These are phyloP conservation scores for Polyporus arcularius DNA, from an alignment of 768 basidiomycete genomes.

Conservation along the genomic window DNA sequence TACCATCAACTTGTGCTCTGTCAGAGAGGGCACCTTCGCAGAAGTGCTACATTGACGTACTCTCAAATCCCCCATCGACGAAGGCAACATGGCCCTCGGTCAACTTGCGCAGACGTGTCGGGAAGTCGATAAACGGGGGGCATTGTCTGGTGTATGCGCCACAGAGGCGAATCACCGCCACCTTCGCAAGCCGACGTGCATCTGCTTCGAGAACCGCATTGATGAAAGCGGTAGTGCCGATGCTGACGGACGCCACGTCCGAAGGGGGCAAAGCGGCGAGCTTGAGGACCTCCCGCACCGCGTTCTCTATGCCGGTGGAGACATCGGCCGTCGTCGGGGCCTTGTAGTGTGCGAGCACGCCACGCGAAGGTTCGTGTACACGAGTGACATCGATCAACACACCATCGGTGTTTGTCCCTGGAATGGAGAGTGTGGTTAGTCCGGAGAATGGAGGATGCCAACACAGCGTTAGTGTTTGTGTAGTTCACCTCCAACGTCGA, in stretches of 20 bases:
- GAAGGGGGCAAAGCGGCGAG: conserved; percentile 36
- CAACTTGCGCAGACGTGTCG: conserved; percentile 33
- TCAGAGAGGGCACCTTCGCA: conserved; percentile 34
- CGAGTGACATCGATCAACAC: conserved; percentile 38
- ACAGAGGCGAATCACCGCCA: conserved; percentile 65
- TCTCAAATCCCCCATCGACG: conserved; percentile 43
- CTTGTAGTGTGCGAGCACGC: conserved; percentile 44
- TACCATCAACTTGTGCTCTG: conserved; percentile 46
- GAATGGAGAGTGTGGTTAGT: background rate
- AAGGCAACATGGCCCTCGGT: conserved; percentile 38
- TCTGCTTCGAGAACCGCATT: conserved; percentile 62
- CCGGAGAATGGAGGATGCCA: background rate
- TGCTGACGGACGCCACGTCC: conserved; percentile 50
- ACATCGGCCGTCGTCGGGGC: conserved; percentile 57
- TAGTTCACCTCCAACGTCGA: conserved; percentile 31
- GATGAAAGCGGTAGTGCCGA: conserved; percentile 55
- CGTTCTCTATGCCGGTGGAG: conserved; percentile 57
- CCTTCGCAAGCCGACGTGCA: conserved; percentile 50
- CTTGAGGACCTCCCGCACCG: conserved; percentile 47
- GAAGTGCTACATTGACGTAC: conserved; percentile 23
- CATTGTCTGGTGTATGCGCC: conserved; percentile 59
- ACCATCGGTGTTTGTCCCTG: conserved; percentile 44
- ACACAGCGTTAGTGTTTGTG: background rate
- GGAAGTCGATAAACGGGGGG: conserved; percentile 60
- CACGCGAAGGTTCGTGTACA: conserved; percentile 34